Evolutionary conservation across 2,329 filamentous ascomycete genomes (phyloP).

Genomic region (Fusarium illudens): DNA sequence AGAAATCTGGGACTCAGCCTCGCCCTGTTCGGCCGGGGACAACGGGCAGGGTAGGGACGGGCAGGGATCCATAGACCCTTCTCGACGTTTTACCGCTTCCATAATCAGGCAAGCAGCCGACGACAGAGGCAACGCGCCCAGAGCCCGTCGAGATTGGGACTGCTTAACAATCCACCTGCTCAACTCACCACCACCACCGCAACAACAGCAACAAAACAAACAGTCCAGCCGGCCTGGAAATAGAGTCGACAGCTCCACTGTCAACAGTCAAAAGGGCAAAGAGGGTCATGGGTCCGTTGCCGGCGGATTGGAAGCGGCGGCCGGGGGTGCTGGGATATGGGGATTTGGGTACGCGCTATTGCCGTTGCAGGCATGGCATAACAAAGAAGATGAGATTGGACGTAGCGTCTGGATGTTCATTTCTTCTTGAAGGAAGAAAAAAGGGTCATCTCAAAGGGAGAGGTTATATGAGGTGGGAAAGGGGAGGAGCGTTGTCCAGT

Average conservation of each 20-base stretch:
- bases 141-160: constrained; percentile 27
- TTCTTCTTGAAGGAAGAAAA: constrained; percentile 21
- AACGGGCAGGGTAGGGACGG: constrained; percentile 5
- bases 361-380: constrained; percentile 40
- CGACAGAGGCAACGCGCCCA: constrained; percentile 10
- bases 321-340: constrained; percentile 29
- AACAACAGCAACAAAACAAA: not conserved
- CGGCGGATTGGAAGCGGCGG: constrained; percentile 38
- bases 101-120: constrained; percentile 18
- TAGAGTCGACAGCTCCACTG: constrained; percentile 38
- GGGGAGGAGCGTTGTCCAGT: constrained; percentile 4
- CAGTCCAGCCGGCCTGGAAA: constrained; percentile 25
- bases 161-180: constrained; percentile 39
- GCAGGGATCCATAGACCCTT: constrained; percentile 5
- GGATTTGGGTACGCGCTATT: constrained; percentile 38
- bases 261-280: constrained; percentile 31
- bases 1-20: constrained; percentile 22
- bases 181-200: constrained; percentile 11
- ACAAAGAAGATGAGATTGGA: constrained; percentile 36
- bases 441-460: constrained; percentile 17
- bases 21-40: constrained; percentile 20
- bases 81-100: not conserved
- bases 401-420: constrained; percentile 36
- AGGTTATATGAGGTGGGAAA: constrained; percentile 12
- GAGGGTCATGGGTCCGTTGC: constrained; percentile 38